These are phyloP conservation scores for Psilocybe cubensis DNA, from an alignment of 768 basidiomycete species.

Conservation along the genomic window DNA sequence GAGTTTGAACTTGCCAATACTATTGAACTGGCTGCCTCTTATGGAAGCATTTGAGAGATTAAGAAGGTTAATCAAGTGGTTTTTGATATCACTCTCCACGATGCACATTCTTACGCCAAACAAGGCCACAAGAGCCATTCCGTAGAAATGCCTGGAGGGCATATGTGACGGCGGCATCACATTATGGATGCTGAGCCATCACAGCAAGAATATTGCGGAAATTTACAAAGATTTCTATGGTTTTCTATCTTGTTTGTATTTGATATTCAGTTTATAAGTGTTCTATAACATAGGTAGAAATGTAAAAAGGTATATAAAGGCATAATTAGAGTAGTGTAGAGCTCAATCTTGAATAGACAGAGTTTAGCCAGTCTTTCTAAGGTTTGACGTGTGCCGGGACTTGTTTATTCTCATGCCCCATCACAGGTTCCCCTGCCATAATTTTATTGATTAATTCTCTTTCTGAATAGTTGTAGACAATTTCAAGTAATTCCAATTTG, in stretches of 20 bases:
- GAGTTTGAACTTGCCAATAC: not conserved
- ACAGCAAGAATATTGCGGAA: too few species aligned
- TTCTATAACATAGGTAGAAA: too few species aligned
- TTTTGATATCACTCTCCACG: too few species aligned
- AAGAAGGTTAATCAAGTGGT: too few species aligned
- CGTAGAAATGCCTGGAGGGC: slow-evolving; percentile 1
- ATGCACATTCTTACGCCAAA: too few species aligned
- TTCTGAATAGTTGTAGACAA: slow-evolving; percentile 21
- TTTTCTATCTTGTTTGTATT: too few species aligned
- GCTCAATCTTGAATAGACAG: not conserved
- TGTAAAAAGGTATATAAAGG: too few species aligned
- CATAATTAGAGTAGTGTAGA: not conserved
- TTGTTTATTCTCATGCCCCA: not conserved
- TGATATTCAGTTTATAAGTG: too few species aligned
- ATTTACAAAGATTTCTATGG: too few species aligned
- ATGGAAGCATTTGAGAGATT: too few species aligned
- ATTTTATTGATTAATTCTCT: slow-evolving; percentile 35
- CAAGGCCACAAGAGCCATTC: not conserved
- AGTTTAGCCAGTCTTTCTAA: not conserved
- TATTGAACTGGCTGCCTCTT: not conserved
- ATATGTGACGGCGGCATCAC: too few species aligned
- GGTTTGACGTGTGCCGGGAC: too few species aligned
- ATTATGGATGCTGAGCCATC: not conserved
- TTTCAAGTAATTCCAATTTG: slow-evolving; percentile 26
- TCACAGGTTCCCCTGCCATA: slow-evolving; percentile 35